Evolutionary conservation across 345 rosid genomes (phyloP).

Genomic region (Fremontodendron californicum): DNA sequence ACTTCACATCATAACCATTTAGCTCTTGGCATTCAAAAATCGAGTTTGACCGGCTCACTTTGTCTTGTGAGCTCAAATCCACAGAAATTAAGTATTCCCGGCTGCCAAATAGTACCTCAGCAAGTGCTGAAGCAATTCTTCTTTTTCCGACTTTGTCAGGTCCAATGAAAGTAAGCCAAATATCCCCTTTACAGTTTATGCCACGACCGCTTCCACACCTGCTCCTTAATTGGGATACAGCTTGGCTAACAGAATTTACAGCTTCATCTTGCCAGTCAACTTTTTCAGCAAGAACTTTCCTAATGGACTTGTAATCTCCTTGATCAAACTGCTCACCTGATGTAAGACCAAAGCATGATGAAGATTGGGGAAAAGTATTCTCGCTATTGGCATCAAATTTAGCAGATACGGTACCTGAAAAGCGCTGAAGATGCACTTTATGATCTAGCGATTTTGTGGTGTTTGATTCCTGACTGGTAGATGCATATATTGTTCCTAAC

Average conservation of each 20-base stretch:
- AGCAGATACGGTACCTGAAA: constrained; percentile 22
- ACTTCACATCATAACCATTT: constrained; percentile 27
- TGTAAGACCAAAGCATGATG: constrained; percentile 21
- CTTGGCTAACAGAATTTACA: constrained; percentile 40
- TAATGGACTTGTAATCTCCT: constrained; percentile 45
- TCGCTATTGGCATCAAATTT: constrained; percentile 26
- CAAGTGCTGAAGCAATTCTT: constrained; percentile 54
- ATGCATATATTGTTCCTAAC: constrained; percentile 45
- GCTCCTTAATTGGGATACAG: constrained; percentile 41
- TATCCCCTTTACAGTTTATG: constrained; percentile 30
- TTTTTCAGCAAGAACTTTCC: constrained; percentile 41
- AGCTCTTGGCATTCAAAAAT: constrained; percentile 26
- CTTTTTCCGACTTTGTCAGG: constrained; percentile 64
- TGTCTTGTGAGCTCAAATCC: constrained; percentile 43
- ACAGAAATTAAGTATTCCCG: constrained; percentile 37
- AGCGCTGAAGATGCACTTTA: constrained; percentile 16
- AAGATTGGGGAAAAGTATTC: constrained; percentile 26
- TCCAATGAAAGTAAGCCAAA: constrained; percentile 71
- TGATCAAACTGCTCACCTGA: constrained; percentile 24
- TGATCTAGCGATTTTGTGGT: constrained; percentile 26
- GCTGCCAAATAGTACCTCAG: constrained; percentile 51
- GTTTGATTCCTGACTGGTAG: constrained; percentile 32
- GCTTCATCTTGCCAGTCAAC: constrained; percentile 68
- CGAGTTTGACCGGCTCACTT: constrained; percentile 17
- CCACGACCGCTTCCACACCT: constrained; percentile 28